Evolutionary conservation across 371 early-diverging fungal species (phyloP).

Genomic region (Mortierella sp.): DNA sequence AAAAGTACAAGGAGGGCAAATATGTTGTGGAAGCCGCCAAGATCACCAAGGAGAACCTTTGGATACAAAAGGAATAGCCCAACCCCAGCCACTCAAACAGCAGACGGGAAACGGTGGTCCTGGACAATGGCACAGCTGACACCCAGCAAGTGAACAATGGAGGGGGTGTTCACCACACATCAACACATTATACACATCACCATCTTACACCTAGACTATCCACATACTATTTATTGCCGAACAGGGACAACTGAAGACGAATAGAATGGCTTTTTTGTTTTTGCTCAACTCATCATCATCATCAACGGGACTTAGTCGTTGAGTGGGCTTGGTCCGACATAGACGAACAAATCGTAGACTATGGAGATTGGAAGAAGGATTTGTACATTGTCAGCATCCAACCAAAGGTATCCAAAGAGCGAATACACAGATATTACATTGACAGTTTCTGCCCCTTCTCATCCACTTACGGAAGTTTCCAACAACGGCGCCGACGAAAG

Average conservation of each 20-base stretch:
- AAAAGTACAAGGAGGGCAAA: slow-evolving; percentile 86
- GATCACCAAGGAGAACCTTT: slow-evolving; percentile 63
- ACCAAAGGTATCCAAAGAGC: neutral
- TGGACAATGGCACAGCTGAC: too few species aligned
- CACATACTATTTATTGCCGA: too few species aligned
- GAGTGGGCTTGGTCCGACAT: slow-evolving; percentile 38
- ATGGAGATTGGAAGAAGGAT: neutral
- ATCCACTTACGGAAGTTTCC: slow-evolving; percentile 59
- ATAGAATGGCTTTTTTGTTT: too few species aligned
- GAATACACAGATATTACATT: too few species aligned
- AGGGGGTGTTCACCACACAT: too few species aligned
- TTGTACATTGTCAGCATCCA: neutral
- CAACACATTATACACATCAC: too few species aligned
- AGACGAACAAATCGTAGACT: slow-evolving; percentile 38
- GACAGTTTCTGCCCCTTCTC: too few species aligned
- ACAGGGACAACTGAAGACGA: too few species aligned
- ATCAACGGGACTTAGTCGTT: slow-evolving; percentile 43
- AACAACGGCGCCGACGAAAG: slow-evolving; percentile 81
- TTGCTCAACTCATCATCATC: too few species aligned
- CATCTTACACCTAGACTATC: too few species aligned
- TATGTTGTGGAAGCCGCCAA: slow-evolving; percentile 77
- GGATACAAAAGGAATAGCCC: slow-evolving; percentile 45
- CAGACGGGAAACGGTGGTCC: too few species aligned
- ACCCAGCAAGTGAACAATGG: too few species aligned
- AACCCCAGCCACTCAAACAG: neutral